Conservation (phyloP, 257 asterid genomes). For the Nicotiana paniculata region DNA sequence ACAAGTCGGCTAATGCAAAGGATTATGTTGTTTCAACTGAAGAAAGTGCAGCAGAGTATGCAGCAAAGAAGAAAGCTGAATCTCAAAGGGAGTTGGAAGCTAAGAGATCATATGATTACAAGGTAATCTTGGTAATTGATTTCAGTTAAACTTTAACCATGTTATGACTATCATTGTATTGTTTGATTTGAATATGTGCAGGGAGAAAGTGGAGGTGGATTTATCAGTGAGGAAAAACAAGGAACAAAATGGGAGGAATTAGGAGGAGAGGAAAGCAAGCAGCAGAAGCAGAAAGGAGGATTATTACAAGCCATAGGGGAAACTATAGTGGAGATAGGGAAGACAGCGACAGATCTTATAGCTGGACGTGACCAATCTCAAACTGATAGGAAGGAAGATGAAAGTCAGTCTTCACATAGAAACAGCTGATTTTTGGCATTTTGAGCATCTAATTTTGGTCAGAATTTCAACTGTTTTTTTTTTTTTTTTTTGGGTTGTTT, state of each 20-base stretch:
- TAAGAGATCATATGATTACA: slow-evolving; percentile 10
- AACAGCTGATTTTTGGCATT: no score
- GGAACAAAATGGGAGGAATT: background rate
- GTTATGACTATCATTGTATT: background rate
- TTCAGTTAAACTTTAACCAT: background rate
- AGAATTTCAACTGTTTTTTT: no score
- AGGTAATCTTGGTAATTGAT: slow-evolving; percentile 15
- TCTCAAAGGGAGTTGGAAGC: slow-evolving; percentile 31
- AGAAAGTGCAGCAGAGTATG: slow-evolving; percentile 57
- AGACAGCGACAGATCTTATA: slow-evolving; percentile 58
- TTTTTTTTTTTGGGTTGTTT: no score
- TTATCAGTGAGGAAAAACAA: background rate
- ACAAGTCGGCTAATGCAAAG: slow-evolving; percentile 50
- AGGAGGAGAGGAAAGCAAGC: background rate
- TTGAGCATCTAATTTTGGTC: no score
- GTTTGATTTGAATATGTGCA: no score
- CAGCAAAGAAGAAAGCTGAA: slow-evolving; percentile 59
- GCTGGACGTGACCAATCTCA: slow-evolving; percentile 27
- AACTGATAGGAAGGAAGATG: no score
- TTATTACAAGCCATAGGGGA: slow-evolving; percentile 69
- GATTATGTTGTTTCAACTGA: slow-evolving; percentile 47
- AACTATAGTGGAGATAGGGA: slow-evolving; percentile 77
- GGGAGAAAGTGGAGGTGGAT: slow-evolving; percentile 15
- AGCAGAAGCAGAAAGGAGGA: background rate
- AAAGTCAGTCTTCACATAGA: no score